Percentiles rank a stretch among this genome's conserved stretches.
Conservation (phyloP, 1,284 basidiomycete genomes). For the Austroboletus olivaceoglutinosus region DNA sequence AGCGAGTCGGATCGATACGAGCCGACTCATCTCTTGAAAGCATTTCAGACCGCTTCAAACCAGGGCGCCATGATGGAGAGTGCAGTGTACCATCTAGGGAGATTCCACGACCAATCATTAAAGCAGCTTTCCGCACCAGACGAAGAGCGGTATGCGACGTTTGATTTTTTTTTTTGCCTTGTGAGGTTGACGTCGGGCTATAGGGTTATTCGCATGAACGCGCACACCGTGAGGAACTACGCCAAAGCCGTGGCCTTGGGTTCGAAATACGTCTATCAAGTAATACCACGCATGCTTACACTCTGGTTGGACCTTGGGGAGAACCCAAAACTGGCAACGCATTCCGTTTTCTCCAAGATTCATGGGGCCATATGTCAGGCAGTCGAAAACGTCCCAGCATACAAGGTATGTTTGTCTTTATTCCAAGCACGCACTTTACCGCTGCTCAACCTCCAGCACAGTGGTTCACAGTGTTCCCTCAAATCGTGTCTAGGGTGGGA, state of each 20-base stretch:
- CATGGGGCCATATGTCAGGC: slow-evolving; percentile 54
- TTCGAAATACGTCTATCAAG: slow-evolving; percentile 97
- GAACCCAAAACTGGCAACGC: slow-evolving; percentile 35
- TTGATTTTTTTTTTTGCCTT: not conserved
- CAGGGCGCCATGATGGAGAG: slow-evolving; percentile 72
- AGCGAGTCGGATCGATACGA: slow-evolving; percentile 86
- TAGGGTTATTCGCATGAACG: slow-evolving; percentile 60
- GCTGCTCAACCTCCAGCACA: slow-evolving; percentile 33
- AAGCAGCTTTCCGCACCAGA: slow-evolving; percentile 53
- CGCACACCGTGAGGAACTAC: slow-evolving; percentile 69
- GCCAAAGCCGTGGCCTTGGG: slow-evolving; percentile 77
- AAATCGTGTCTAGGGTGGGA: slow-evolving; percentile 93
- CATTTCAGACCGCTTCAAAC: slow-evolving; percentile 20
- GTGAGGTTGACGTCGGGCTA: slow-evolving; percentile 1
- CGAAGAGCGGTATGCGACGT: slow-evolving; percentile 44
- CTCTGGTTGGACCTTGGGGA: slow-evolving; percentile 97
- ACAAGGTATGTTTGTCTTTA: slow-evolving; percentile 54
- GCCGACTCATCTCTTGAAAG: slow-evolving; percentile 41
- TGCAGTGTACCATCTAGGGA: slow-evolving; percentile 81
- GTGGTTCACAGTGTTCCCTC: slow-evolving; percentile 97
- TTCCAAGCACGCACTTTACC: not conserved
- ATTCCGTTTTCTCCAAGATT: slow-evolving; percentile 52
- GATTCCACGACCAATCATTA: slow-evolving; percentile 80
- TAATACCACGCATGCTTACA: slow-evolving; percentile 90
- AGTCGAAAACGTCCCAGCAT: slow-evolving; percentile 65